These are phyloP conservation scores for Phytopythium litorale DNA, from an alignment of 352 stramenopile species.

Conservation along the genomic window DNA sequence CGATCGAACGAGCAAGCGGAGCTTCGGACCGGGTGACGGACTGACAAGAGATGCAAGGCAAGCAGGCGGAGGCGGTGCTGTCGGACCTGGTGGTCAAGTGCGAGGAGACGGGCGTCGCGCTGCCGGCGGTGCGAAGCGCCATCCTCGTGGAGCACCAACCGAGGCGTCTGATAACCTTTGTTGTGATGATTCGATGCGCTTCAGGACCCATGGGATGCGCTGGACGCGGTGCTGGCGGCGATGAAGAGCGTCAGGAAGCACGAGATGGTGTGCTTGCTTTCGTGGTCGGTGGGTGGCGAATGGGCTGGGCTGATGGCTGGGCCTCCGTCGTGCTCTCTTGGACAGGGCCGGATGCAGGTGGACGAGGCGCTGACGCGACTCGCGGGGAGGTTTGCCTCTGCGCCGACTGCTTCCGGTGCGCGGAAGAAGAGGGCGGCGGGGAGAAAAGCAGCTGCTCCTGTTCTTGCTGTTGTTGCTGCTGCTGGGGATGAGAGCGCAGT, in stretches of 20 bases:
- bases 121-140: slow-evolving; percentile 30
- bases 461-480: too few relatives aligned
- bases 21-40: neutral
- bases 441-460: neutral
- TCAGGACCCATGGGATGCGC: slow-evolving; percentile 38
- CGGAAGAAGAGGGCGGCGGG: slow-evolving; percentile 14
- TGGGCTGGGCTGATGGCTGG: neutral
- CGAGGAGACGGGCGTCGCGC: slow-evolving; percentile 36
- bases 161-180: neutral
- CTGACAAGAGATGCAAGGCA: slow-evolving; percentile 41
- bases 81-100: slow-evolving; percentile 68
- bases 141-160: too few relatives aligned
- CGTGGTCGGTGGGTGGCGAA: too few relatives aligned
- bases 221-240: slow-evolving; percentile 35
- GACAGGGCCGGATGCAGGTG: slow-evolving; percentile 27
- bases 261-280: slow-evolving; percentile 22
- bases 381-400: slow-evolving; percentile 20
- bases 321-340: neutral
- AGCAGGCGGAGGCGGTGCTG: slow-evolving; percentile 41
- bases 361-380: slow-evolving; percentile 41
- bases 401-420: slow-evolving; percentile 16
- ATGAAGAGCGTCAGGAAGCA: slow-evolving; percentile 34
- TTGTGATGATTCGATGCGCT: neutral
- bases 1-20: neutral
- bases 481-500: neutral